Evolutionary conservation across 2,329 filamentous ascomycete species (phyloP), one percentile per base, ranked within the genome.

Genomic region (Aspergillus tanneri): DNA sequence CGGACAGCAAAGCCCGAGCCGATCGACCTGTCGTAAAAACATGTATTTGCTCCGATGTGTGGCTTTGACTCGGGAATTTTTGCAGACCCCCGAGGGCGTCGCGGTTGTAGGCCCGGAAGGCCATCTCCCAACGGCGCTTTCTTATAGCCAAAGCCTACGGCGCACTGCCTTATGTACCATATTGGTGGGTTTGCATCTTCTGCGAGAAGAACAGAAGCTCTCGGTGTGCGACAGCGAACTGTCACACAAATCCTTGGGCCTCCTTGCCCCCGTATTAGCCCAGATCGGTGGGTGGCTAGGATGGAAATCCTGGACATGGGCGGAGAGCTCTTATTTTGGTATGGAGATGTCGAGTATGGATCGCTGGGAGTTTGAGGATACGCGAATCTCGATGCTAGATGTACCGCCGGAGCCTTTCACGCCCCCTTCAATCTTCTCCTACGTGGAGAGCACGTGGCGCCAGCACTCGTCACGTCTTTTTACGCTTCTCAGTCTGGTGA

Each of bases 161-260:
- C 77, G 80, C 47, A 84, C 83, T 46, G 77, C 87, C 25, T 73
- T 86, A 64, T 81, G 88, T 61, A 77, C 87, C 43, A 79, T 92
- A 28, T 75, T 95, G 55, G 74, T 85, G 30, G 86, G 82, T 1
- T 75, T 99, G 10, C 93, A 99, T 70, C 76, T 97, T 3, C 74
- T 95, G n/a, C 79, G 87, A 0, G 92, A 99, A 66, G 93, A 99
- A 65, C 79, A 87, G 53, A 97, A 95, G 64, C 79, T 99, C 2
- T 83, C 88, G 52, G 80, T 85, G 3, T 71, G 75, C 46, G 74
- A 76, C 36, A 70, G 72, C n/a, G 76, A 80, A 53, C 65, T 70
- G n/a, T 69, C 75, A 9, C 68, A 64, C 39, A 68, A 67, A 16
- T 71, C 76, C 34, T 58, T 71, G 18, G 70, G 75, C 11, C 75